Evolutionary conservation across 306 rosid genomes (phyloP).

Genomic region (Gastrolobium bilobum): DNA sequence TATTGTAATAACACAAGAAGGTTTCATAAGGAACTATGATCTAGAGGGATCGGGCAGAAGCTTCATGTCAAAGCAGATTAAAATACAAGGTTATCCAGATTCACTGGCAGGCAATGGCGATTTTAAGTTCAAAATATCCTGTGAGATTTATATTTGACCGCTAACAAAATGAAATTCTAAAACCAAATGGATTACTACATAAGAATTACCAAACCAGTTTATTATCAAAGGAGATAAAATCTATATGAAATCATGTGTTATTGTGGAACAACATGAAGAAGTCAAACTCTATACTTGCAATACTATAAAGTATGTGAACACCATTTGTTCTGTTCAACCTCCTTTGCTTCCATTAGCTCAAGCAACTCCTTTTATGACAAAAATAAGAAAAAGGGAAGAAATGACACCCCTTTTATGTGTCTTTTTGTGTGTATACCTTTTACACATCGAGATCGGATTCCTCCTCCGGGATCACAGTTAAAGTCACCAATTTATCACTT

Average conservation of each 20-base stretch:
- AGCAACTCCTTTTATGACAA: constrained; percentile 68
- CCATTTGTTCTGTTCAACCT: constrained; percentile 77
- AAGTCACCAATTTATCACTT: constrained; percentile 53
- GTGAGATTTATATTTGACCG: constrained; percentile 3
- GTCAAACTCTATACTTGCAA: not conserved
- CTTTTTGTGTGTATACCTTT: constrained; percentile 4
- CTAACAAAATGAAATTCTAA: not conserved
- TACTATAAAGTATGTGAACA: not conserved
- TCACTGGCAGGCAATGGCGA: not conserved
- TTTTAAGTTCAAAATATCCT: not conserved
- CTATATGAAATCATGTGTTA: not conserved
- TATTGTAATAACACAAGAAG: not conserved
- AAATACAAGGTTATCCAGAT: not conserved
- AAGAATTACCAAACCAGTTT: not conserved
- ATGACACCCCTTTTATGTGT: not conserved
- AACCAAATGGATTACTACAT: constrained; percentile 8
- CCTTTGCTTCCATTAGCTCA: constrained; percentile 81
- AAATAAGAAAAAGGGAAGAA: not conserved
- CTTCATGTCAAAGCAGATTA: constrained; percentile 29
- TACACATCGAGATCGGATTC: constrained; percentile 69
- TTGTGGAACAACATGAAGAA: not conserved
- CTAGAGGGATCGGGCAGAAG: constrained; percentile 29
- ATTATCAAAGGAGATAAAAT: not conserved
- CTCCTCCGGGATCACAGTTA: constrained; percentile 82
- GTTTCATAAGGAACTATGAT: constrained; percentile 19